phyloP scores from a whole-genome alignment of 2,329 filamentous ascomycete species.

The Ascochyta clinopodiicola region DNA sequence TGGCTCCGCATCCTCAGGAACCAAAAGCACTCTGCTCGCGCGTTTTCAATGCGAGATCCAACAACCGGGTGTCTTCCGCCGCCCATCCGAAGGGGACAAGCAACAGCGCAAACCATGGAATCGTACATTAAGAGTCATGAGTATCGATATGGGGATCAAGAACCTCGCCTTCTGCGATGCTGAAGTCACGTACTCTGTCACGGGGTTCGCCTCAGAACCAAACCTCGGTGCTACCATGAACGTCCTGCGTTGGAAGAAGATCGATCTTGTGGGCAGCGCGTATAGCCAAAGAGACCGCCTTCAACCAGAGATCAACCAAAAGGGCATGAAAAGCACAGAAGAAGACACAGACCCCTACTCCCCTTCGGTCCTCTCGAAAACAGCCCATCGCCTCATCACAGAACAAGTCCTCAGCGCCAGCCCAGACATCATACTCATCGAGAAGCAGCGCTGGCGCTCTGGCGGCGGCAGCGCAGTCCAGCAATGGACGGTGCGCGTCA shows the following conservation, averaged over 20 bases:
- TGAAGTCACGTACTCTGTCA: conserved; percentile 34
- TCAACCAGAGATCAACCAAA: not conserved
- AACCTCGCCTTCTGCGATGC: conserved; percentile 79
- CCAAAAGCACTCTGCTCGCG: conserved; percentile 62
- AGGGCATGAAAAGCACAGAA: not conserved
- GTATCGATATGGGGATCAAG: conserved; percentile 83
- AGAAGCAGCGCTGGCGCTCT: conserved; percentile 69
- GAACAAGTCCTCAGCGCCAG: conserved; percentile 58
- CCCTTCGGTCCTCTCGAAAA: conserved; percentile 60
- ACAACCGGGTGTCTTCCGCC: conserved; percentile 4
- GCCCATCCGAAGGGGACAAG: conserved; percentile 29
- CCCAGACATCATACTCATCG: conserved; percentile 75
- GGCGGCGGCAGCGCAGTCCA: conserved; percentile 69
- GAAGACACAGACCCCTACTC: conserved; percentile 54
- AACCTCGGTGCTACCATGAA: conserved; percentile 29
- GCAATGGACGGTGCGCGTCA: conserved; percentile 85
- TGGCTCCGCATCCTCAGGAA: conserved; percentile 65
- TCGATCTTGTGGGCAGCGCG: conserved; percentile 30
- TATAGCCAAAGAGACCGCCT: not conserved
- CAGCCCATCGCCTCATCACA: conserved; percentile 62
- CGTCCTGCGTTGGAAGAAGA: conserved; percentile 39
- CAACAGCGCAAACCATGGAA: not conserved
- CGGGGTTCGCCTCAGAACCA: not conserved
- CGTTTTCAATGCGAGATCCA: conserved; percentile 55
- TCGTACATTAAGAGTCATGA: conserved; percentile 62